Conservation (phyloP, 2,329 filamentous ascomycete genomes). For the Plectosphaerella cucumerina region DNA sequence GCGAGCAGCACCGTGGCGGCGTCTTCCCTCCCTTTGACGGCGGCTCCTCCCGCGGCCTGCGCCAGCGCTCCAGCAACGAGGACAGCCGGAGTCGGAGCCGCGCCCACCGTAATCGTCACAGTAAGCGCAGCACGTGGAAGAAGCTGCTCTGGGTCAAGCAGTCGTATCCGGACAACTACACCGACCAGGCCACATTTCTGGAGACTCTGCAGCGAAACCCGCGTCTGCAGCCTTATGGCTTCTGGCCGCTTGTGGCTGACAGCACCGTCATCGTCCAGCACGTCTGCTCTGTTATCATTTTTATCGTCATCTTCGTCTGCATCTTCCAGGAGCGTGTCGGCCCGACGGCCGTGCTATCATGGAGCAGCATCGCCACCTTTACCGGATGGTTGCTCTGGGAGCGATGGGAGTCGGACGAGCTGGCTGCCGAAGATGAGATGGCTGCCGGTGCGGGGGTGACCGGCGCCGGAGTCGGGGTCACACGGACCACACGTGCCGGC, state of each 20-base stretch:
- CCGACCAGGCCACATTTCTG: constrained; percentile 92
- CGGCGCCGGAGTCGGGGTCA: not conserved
- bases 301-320: constrained; percentile 87
- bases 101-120: constrained; percentile 61
- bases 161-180: constrained; percentile 97
- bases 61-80: constrained; percentile 17
- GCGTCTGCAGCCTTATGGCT: constrained; percentile 89
- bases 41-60: constrained; percentile 9
- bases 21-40: constrained; percentile 18
- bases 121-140: constrained; percentile 74
- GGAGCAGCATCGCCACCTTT: constrained; percentile 77
- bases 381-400: constrained; percentile 91
- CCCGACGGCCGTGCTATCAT: constrained; percentile 82
- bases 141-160: constrained; percentile 98
- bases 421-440: constrained; percentile 41
- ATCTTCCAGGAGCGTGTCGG: constrained; percentile 87
- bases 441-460: constrained; percentile 8
- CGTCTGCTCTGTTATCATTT: constrained; percentile 90
- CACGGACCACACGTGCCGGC: not conserved
- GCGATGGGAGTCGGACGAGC: constrained; percentile 75
- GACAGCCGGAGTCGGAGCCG: constrained; percentile 43
- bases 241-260: constrained; percentile 94
- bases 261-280: constrained; percentile 97
- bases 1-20: constrained; percentile 31
- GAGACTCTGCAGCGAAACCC: constrained; percentile 95